Conservation (phyloP, 139 green algal genomes). For the Yamagishiella unicocca region DNA sequence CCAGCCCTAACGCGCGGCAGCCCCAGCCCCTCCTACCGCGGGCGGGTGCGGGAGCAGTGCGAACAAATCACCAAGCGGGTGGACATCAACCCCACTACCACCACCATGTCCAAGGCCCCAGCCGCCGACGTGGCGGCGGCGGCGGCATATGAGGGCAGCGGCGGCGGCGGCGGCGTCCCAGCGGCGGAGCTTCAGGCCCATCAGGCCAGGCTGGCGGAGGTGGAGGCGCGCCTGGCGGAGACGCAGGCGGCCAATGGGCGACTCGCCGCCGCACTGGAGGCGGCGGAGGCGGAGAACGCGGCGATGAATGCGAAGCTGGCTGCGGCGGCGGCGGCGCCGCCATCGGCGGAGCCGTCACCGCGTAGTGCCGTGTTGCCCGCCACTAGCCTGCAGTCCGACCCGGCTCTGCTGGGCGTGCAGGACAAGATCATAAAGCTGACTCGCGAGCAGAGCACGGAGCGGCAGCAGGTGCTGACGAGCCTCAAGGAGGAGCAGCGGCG, state of each 20-base stretch:
- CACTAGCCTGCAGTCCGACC: not conserved
- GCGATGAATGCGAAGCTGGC: not conserved
- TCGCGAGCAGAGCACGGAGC: constrained; percentile 19
- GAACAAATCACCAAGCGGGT: too few species aligned
- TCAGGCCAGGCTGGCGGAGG: constrained; percentile 24
- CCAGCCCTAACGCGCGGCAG: too few species aligned
- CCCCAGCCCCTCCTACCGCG: too few species aligned
- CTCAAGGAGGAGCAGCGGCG: constrained; percentile 49
- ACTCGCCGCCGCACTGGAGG: not conserved
- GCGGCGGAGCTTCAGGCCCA: too few species aligned
- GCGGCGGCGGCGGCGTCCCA: too few species aligned
- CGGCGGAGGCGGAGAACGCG: constrained; percentile 17
- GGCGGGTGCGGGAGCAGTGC: too few species aligned
- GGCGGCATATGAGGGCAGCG: too few species aligned
- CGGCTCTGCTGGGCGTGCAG: constrained; percentile 45
- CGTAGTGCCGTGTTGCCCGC: not conserved
- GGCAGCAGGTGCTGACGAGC: constrained; percentile 24
- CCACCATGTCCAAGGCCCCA: too few species aligned
- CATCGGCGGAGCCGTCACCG: not conserved
- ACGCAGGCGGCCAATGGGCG: not conserved
- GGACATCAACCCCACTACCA: too few species aligned
- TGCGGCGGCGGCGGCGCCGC: not conserved
- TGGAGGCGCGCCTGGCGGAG: too few species aligned
- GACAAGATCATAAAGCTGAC: constrained; percentile 47
- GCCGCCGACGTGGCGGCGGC: too few species aligned